phyloP scores from a whole-genome alignment of 176 grass and related monocot species.

The Musa beccarii region DNA sequence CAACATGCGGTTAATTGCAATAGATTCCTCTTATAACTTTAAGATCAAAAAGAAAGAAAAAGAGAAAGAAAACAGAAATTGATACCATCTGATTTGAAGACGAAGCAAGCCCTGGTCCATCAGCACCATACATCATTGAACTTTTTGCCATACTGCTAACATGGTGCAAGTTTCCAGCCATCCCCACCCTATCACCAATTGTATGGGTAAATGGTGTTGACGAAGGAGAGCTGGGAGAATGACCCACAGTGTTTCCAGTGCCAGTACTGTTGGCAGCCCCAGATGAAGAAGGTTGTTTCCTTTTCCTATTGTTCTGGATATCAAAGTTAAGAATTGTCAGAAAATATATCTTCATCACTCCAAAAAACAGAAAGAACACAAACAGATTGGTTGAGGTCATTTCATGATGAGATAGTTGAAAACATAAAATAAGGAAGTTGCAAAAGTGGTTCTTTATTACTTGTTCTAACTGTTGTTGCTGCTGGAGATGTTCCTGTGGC shows the following conservation, averaged over 20 bases:
- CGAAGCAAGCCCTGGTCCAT: constrained; percentile 77
- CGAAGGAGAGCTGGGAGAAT: constrained; percentile 67
- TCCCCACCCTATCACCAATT: constrained; percentile 52
- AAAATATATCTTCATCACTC: not conserved
- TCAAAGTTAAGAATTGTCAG: constrained; percentile 10
- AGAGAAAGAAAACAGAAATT: not conserved
- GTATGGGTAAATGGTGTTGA: constrained; percentile 94
- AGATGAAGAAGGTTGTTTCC: constrained; percentile 86
- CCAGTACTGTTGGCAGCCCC: constrained; percentile 95
- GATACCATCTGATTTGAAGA: constrained; percentile 98
- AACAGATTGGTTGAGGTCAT: not conserved
- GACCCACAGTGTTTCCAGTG: constrained; percentile 87
- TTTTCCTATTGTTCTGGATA: constrained; percentile 82
- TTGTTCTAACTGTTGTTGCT: constrained; percentile 51
- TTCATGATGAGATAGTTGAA: not conserved
- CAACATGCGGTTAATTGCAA: not conserved
- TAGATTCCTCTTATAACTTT: not conserved
- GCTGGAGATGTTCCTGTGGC: constrained; percentile 62
- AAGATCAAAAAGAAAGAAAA: not conserved
- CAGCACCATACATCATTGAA: constrained; percentile 84
- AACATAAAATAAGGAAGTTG: not conserved
- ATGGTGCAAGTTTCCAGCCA: constrained; percentile 61
- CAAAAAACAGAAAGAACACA: not conserved
- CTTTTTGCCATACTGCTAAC: constrained; percentile 51
- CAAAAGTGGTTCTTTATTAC: not conserved